Conservation (phyloP, 106 monocot genomes). For the Alisma plantagoaquatica region DNA sequence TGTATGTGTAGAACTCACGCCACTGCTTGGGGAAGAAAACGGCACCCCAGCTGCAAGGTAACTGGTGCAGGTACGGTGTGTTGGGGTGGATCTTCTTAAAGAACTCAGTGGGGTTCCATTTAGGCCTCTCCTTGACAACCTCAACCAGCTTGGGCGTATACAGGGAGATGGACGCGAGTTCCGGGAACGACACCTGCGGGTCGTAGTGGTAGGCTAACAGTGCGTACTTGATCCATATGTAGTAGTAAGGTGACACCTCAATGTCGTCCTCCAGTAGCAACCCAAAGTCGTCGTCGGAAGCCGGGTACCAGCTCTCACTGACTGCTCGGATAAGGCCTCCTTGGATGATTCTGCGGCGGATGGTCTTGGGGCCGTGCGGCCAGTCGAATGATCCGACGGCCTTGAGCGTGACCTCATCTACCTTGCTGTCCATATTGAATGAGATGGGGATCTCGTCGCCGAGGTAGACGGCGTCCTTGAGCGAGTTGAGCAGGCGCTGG, state of each 20-base stretch:
- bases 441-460: constrained; percentile 74
- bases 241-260: constrained; percentile 96
- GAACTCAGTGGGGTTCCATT: constrained; percentile 91
- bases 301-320: constrained; percentile 97
- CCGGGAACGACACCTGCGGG: constrained; percentile 70
- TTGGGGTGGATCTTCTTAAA: constrained; percentile 85
- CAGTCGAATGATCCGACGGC: constrained; percentile 67
- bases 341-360: constrained; percentile 72
- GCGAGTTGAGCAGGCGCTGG: constrained; percentile 51
- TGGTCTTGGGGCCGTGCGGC: constrained; percentile 65
- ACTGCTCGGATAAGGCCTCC: constrained; percentile 95
- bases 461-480: constrained; percentile 73
- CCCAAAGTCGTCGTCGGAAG: constrained; percentile 79
- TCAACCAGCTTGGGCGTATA: constrained; percentile 87
- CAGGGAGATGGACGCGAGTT: constrained; percentile 91
- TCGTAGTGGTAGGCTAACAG: constrained; percentile 86
- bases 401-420: constrained; percentile 72
- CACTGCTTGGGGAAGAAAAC: constrained; percentile 99
- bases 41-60: constrained; percentile 97
- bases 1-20: constrained; percentile 98
- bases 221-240: constrained; percentile 92
- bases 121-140: constrained; percentile 94
- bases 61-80: constrained; percentile 92
- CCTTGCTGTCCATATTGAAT: constrained; percentile 96
- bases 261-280: constrained; percentile 91